Conservation (phyloP, 192 early-diverging fungal species). For the Paraglomus brasilianum region DNA sequence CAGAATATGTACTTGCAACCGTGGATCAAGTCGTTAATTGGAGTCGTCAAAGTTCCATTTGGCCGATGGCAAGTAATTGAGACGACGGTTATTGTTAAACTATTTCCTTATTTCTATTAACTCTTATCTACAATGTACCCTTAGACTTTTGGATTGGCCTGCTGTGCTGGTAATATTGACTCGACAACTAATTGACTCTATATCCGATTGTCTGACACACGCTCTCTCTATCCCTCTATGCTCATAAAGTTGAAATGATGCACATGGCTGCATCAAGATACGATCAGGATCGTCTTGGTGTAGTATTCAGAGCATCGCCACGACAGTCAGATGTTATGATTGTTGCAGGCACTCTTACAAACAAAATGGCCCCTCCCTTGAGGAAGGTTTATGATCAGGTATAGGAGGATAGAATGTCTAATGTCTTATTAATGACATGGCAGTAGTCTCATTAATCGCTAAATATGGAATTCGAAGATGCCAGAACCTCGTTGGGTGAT, state of each 20-base stretch:
- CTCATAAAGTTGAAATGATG: constrained; percentile 84
- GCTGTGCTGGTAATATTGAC: constrained; percentile 72
- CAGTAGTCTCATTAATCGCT: constrained; percentile 10
- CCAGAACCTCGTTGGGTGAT: constrained; percentile 98
- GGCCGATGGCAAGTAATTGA: constrained; percentile 64
- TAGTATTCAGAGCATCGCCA: constrained; percentile 95
- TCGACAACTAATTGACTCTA: too few relatives aligned
- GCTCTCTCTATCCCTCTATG: not conserved
- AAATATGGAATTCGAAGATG: constrained; percentile 55
- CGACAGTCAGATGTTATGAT: constrained; percentile 99
- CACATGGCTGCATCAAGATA: constrained; percentile 96
- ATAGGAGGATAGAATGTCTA: constrained; percentile 4
- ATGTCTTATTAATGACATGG: constrained; percentile 4
- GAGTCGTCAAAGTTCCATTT: constrained; percentile 88
- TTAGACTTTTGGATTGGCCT: constrained; percentile 86
- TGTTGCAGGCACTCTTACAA: constrained; percentile 96
- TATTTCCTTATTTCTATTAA: too few relatives aligned
- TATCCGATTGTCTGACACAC: too few relatives aligned
- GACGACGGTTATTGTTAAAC: too few relatives aligned
- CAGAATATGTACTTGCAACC: constrained; percentile 84
- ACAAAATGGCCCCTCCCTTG: constrained; percentile 89
- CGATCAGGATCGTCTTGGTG: constrained; percentile 96
- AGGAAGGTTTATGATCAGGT: constrained; percentile 66
- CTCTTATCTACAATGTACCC: not conserved
- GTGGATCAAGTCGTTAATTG: constrained; percentile 93